Conservation (phyloP, 768 basidiomycete genomes). For the Lactarius vividus region DNA sequence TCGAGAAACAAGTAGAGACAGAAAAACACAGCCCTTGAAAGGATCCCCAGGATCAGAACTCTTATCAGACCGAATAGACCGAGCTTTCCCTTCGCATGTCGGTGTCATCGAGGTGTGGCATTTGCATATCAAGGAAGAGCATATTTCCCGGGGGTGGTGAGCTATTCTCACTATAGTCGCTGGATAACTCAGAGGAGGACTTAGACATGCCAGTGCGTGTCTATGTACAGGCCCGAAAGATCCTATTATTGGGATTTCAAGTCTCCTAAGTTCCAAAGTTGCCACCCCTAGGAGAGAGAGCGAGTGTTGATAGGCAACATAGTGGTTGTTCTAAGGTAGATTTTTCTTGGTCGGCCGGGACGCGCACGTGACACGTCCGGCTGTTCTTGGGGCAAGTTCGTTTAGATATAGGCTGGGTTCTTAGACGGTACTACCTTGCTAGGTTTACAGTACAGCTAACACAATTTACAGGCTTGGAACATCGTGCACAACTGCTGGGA, state of each 20-base stretch:
- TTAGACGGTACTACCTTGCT: neutral
- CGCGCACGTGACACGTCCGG: neutral
- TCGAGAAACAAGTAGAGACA: constrained; percentile 3
- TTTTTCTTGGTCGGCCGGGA: no score
- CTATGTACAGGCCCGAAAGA: neutral
- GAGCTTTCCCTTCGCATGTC: neutral
- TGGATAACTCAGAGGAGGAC: neutral
- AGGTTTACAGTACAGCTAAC: neutral
- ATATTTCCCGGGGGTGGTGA: neutral
- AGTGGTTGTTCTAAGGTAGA: neutral
- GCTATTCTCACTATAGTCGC: neutral
- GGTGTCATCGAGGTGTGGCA: neutral
- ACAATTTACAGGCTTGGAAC: constrained; percentile 6
- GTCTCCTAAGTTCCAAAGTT: neutral
- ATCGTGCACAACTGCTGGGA: neutral
- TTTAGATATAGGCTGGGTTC: no score
- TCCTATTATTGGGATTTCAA: neutral
- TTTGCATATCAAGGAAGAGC: neutral
- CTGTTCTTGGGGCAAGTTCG: no score
- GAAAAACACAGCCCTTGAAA: constrained; percentile 15
- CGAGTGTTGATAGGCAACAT: neutral
- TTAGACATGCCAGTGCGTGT: neutral
- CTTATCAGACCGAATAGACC: neutral
- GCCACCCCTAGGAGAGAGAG: neutral
- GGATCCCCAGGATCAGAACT: neutral